These are phyloP conservation scores for Panaeolus cyanescens DNA, from an alignment of 768 basidiomycete genomes.

Conservation along the genomic window DNA sequence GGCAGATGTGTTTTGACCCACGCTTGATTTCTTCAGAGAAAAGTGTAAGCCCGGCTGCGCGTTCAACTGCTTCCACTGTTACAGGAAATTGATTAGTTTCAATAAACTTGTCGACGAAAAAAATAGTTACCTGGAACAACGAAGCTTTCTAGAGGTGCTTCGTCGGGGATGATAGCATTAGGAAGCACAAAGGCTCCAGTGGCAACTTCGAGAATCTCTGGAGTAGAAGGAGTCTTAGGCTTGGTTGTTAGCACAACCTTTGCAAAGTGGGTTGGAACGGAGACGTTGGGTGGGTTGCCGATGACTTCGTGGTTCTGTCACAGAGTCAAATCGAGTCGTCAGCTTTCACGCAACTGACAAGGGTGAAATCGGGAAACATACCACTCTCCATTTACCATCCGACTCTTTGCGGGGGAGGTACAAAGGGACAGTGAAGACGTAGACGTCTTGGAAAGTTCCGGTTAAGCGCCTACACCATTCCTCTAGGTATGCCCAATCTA, in stretches of 20 bases:
- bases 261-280: constrained; percentile 97
- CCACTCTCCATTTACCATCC: constrained; percentile 96
- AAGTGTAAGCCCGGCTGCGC: constrained; percentile 84
- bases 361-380: constrained; percentile 41
- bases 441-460: constrained; percentile 88
- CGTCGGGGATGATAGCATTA: constrained; percentile 89
- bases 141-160: constrained; percentile 78
- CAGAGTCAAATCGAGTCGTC: not conserved
- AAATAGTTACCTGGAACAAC: constrained; percentile 80
- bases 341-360: no score
- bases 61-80: constrained; percentile 89
- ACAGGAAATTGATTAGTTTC: constrained; percentile 1
- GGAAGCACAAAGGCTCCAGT: constrained; percentile 96
- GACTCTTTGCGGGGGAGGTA: constrained; percentile 85
- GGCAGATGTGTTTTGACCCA: constrained; percentile 83
- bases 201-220: constrained; percentile 72
- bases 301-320: constrained; percentile 93
- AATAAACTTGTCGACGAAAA: no score
- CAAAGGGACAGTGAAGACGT: constrained; percentile 96
- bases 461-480: constrained; percentile 95
- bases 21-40: constrained; percentile 81
- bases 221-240: constrained; percentile 73
- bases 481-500: constrained; percentile 97
- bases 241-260: constrained; percentile 87
- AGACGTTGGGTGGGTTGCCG: constrained; percentile 84